phyloP scores from a whole-genome alignment of 805 yeast species.

The Kodamaea kakaduensis region DNA sequence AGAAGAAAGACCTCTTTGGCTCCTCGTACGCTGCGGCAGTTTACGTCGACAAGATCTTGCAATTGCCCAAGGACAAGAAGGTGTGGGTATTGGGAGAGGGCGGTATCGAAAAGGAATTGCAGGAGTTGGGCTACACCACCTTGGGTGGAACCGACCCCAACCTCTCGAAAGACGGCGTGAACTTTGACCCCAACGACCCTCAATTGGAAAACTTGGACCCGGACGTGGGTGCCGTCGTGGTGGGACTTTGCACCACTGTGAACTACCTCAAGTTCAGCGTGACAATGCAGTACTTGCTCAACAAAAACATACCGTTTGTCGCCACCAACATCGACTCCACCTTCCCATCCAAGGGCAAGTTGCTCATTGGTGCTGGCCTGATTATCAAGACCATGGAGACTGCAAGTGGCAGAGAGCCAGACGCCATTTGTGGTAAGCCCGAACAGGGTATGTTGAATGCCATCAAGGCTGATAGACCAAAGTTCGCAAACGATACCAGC shows the following conservation, averaged over 20 bases:
- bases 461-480: conserved; percentile 59
- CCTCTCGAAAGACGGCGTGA: conserved; percentile 40
- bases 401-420: conserved; percentile 79
- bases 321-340: conserved; percentile 97
- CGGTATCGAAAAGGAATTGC: conserved; percentile 80
- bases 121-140: conserved; percentile 66
- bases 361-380: conserved; percentile 95
- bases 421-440: conserved; percentile 87
- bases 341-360: conserved; percentile 80
- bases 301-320: conserved; percentile 64
- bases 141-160: conserved; percentile 81
- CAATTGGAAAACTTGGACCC: conserved; percentile 60
- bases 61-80: conserved; percentile 70
- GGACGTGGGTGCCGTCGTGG: conserved; percentile 80
- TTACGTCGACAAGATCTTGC: conserved; percentile 70
- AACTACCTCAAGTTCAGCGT: conserved; percentile 80
- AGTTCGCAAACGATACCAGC: conserved; percentile 45
- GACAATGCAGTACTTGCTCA: conserved; percentile 74
- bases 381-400: conserved; percentile 71
- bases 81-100: conserved; percentile 87
- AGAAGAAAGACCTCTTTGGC: conserved; percentile 75
- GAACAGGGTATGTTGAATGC: conserved; percentile 86
- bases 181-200: conserved; percentile 54
- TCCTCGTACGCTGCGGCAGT: conserved; percentile 90
- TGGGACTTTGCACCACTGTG: conserved; percentile 74